Evolutionary conservation across 2,329 filamentous ascomycete genomes (phyloP), one percentile per base, ranked within the genome.

Genomic region (Esteya vermicola): DNA sequence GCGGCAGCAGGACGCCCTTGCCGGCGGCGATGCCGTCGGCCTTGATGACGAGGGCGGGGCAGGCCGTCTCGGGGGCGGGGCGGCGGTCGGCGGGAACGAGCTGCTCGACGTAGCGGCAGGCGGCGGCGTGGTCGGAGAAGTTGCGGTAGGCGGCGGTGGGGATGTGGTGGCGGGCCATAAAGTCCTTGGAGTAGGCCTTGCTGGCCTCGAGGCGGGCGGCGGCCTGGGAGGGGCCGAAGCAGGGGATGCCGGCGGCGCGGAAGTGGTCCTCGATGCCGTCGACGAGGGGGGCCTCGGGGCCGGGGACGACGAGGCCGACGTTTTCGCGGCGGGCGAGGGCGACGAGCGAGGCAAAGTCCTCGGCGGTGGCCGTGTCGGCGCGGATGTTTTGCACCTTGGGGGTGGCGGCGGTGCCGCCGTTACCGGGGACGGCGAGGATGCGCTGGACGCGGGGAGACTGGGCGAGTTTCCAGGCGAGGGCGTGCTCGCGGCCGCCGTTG

Each of bases 161-260:
- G 51, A 98, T 93, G 52, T 72, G 72, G 62, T 93, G 77, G 48
- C 80, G 78, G 60, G 82, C 80, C 91, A 96, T 98, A 56, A 96
- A 96, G 59, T 96, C 88, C 58, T 98, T 98, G 46, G 84, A 86
- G 59, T 93, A 96, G 10, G 89, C 84, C 68, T 98, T 98, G 64
- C 84, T 93, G 44, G 91, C 91, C 62, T 98, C 91, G 72, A 98
- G 85, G 33, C 75, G 73, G 16, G 91, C 88, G 19, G 91, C 89
- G 36, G 76, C 75, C 61, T 82, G 78, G 42, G 78, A 82, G 6
- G 91, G 91, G 2, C 89, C 91, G 54, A 95, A 96, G 59, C 77
- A 81, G 50, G 75, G 72, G 55, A 94, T 85, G 36, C 80, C 78
- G 37, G 72, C 79, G 39, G 61, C 58, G 47, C 75, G 69, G 65